Evolutionary conservation across 2,329 filamentous ascomycete genomes (phyloP).

Genomic region (Penicillium carneum): DNA sequence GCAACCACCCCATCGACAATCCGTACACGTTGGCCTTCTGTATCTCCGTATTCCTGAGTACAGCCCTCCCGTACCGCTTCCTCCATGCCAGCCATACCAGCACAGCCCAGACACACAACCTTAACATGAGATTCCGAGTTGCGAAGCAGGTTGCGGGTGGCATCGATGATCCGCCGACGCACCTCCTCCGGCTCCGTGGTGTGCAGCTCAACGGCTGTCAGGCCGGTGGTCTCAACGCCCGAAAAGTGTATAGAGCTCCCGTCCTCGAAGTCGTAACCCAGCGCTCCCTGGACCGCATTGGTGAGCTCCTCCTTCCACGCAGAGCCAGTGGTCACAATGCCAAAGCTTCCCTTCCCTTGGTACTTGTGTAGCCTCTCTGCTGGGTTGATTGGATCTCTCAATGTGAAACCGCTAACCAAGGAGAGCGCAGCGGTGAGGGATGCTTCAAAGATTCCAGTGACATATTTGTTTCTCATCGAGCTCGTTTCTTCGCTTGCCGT

Average conservation of each 20-base stretch:
- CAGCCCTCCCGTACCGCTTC: constrained; percentile 75
- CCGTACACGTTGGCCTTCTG: constrained; percentile 65
- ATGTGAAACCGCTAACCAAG: constrained; percentile 53
- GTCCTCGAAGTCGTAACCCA: constrained; percentile 59
- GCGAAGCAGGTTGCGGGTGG: constrained; percentile 70
- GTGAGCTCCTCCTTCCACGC: constrained; percentile 80
- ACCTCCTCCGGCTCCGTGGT: constrained; percentile 70
- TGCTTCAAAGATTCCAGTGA: constrained; percentile 88
- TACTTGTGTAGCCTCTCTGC: constrained; percentile 37
- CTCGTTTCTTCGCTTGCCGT: constrained; percentile 31
- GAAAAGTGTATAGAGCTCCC: constrained; percentile 65
- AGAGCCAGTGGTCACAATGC: constrained; percentile 85
- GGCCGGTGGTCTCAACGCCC: constrained; percentile 80
- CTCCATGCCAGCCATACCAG: constrained; percentile 88
- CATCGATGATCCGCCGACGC: constrained; percentile 69
- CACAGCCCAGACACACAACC: constrained; percentile 84
- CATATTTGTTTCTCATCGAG: constrained; percentile 56
- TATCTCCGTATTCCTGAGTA: constrained; percentile 67
- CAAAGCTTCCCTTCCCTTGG: constrained; percentile 65
- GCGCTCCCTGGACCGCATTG: constrained; percentile 68
- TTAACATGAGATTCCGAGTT: constrained; percentile 60
- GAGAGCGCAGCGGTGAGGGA: constrained; percentile 72
- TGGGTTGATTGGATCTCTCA: constrained; percentile 30
- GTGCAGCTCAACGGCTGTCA: constrained; percentile 82
- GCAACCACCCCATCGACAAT: constrained; percentile 74